Percentiles rank a stretch among this genome's conserved stretches.
Evolutionary conservation across 2,329 filamentous ascomycete genomes (phyloP).

Genomic region (Fusarium duplospermum): DNA sequence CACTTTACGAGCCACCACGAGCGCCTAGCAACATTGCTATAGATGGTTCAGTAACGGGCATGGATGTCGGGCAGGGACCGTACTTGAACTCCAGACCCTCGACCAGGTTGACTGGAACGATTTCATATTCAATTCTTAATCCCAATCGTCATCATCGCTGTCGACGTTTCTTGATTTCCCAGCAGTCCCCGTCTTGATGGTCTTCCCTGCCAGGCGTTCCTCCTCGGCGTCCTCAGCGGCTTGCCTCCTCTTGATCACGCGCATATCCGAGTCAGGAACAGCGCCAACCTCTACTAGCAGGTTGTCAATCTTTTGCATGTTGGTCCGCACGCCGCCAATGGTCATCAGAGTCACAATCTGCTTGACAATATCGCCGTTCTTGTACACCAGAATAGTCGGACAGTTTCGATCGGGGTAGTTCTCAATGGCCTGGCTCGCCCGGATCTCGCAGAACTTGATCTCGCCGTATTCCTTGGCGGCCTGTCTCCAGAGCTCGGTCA

Average conservation of each 20-base stretch:
- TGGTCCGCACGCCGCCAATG: constrained; percentile 77
- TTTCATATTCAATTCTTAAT: constrained; percentile 54
- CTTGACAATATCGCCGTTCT: constrained; percentile 89
- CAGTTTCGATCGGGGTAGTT: constrained; percentile 96
- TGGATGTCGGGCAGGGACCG: too few relatives aligned
- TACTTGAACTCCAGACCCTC: not conserved
- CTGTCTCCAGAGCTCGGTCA: constrained; percentile 88
- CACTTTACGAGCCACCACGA: not conserved
- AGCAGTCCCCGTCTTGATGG: constrained; percentile 63
- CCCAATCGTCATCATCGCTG: constrained; percentile 73
- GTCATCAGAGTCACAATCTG: constrained; percentile 92
- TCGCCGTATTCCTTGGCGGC: constrained; percentile 89
- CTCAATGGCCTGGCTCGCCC: constrained; percentile 92
- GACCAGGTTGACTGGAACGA: not conserved
- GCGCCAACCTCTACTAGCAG: constrained; percentile 86
- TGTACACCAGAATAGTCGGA: constrained; percentile 92
- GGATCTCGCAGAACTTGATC: constrained; percentile 97
- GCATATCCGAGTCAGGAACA: constrained; percentile 80
- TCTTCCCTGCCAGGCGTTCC: constrained; percentile 62
- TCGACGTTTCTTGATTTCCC: constrained; percentile 57
- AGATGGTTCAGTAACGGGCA: not conserved
- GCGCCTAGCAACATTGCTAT: not conserved
- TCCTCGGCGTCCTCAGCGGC: constrained; percentile 71
- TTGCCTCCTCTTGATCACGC: constrained; percentile 73
- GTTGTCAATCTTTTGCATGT: constrained; percentile 80